Conservation (phyloP, 352 stramenopile genomes). For the Achlya hypogyna region DNA sequence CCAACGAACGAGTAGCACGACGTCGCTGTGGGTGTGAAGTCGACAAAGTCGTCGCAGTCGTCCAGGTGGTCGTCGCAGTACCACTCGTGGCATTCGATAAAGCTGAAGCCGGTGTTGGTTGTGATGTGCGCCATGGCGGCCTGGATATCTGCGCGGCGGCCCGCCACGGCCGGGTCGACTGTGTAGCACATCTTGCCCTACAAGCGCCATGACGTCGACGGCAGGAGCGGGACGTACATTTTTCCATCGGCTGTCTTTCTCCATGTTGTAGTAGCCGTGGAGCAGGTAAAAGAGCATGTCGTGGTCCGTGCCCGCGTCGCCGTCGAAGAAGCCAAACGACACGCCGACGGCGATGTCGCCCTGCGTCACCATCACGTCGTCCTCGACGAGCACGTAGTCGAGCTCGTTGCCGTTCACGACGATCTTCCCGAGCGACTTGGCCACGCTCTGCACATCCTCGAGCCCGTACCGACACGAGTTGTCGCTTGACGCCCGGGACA, state of each 20-base stretch:
- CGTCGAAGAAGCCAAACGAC: constrained; percentile 16
- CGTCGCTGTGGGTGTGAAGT: constrained; percentile 37
- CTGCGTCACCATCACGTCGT: constrained; percentile 68
- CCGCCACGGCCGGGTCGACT: constrained; percentile 34
- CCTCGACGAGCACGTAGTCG: constrained; percentile 64
- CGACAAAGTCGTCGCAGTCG: constrained; percentile 54
- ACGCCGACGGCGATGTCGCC: constrained; percentile 61
- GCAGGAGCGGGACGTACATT: constrained; percentile 22
- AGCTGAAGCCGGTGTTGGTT: constrained; percentile 52
- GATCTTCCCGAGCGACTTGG: constrained; percentile 27
- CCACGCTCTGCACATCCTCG: constrained; percentile 35
- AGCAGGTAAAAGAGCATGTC: constrained; percentile 26
- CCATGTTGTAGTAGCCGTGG: constrained; percentile 76
- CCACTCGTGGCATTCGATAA: constrained; percentile 41
- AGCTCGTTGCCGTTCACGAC: constrained; percentile 75
- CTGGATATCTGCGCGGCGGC: constrained; percentile 34
- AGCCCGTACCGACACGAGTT: constrained; percentile 49
- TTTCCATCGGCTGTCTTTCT: constrained; percentile 62
- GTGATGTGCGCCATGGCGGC: constrained; percentile 55
- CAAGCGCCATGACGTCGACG: neutral
- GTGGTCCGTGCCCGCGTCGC: neutral
- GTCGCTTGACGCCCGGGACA: neutral
- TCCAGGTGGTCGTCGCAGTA: constrained; percentile 33
- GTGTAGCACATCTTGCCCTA: constrained; percentile 51
- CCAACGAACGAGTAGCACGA: constrained; percentile 76